These are phyloP conservation scores for Castanea sativa DNA, from an alignment of 306 rosid species.

Conservation along the genomic window DNA sequence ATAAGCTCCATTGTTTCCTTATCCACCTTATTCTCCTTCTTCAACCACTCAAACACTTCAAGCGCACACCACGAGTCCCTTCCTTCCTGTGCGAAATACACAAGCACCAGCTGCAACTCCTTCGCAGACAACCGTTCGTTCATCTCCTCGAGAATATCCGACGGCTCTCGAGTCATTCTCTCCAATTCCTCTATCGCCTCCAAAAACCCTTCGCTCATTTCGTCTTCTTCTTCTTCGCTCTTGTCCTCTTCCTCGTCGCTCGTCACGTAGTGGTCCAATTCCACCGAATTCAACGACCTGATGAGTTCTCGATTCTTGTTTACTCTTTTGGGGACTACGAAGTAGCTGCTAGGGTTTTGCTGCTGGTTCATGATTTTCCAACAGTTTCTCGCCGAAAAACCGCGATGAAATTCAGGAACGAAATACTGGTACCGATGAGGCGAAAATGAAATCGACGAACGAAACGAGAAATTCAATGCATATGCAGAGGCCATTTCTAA, in stretches of 20 bases:
- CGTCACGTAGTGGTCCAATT: conserved; percentile 78
- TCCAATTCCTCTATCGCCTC: conserved; percentile 96
- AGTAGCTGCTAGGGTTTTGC: conserved; percentile 17
- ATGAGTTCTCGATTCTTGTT: conserved; percentile 43
- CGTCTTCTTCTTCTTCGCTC: conserved; percentile 27
- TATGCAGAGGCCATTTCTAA: conserved; percentile 59
- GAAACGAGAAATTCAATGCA: conserved; percentile 41
- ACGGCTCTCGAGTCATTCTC: conserved; percentile 94
- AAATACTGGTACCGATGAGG: conserved; percentile 30
- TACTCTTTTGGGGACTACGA: conserved; percentile 25
- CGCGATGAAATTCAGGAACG: conserved; percentile 18
- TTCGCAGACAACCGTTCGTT: conserved; percentile 83
- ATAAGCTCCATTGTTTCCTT: conserved; percentile 98
- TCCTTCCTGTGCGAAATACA: conserved; percentile 92
- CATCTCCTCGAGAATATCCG: conserved; percentile 90
- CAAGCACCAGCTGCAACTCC: conserved; percentile 87
- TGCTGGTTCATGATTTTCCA: conserved; percentile 21
- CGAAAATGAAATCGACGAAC: conserved; percentile 29
- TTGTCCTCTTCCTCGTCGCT: conserved; percentile 53
- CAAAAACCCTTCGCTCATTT: conserved; percentile 86
- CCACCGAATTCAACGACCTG: conserved; percentile 59
- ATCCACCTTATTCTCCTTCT: conserved; percentile 89
- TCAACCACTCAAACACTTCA: conserved; percentile 97
- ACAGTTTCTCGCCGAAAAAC: conserved; percentile 32
- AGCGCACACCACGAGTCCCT: conserved; percentile 98